Evolutionary conservation across 2,329 filamentous ascomycete species (phyloP), one percentile per base, ranked within the genome.

Genomic region (Ascocoryne sarcoides): DNA sequence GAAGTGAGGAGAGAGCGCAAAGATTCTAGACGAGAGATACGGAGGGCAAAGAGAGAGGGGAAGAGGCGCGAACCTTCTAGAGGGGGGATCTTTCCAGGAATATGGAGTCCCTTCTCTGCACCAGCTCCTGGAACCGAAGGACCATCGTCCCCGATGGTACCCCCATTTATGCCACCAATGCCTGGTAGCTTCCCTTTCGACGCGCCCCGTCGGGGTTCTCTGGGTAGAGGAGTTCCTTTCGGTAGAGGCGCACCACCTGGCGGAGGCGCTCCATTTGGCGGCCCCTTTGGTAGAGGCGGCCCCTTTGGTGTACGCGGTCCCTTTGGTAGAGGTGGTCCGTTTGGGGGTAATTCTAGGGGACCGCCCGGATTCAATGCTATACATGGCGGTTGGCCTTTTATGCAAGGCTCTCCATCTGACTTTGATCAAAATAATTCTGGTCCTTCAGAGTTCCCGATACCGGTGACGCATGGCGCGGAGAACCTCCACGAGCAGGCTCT

Each of bases 21-120:
- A 20, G 37, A 21, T 10, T 9, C 38, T 26, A 50, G 30, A 40
- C 57, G 52, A 39, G 53, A 54, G 15, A 47, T 53, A 31, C 55
- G 55, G 33, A 61, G 52, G 39, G 55, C 62, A 2, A 52, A 53
- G 8, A 63, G 56, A 39, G 59, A 54, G 17, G 54, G 59, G 32
- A 39, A 32, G 33, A 37, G 32, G 16, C 16, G 28, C 3, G 8
- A 10, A 8, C 18, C 16, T 14, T 10, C 31, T 20, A 28, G 19
- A 28, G 35, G 15, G 14, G 10, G 28, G 3, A 12, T 16, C 12
- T 12, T 12, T 7, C 7, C 12, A 7, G 23, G 23, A 26, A 7
- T 12, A 7, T 26, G 23, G 23, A 26, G 7, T 7, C 23, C 23
- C 23, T 26, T 26, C 12, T 7, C 7, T 26, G 23, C 23, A 26